phyloP scores from a whole-genome alignment of 78 protist species.

The Dictyostelium intermedium region DNA sequence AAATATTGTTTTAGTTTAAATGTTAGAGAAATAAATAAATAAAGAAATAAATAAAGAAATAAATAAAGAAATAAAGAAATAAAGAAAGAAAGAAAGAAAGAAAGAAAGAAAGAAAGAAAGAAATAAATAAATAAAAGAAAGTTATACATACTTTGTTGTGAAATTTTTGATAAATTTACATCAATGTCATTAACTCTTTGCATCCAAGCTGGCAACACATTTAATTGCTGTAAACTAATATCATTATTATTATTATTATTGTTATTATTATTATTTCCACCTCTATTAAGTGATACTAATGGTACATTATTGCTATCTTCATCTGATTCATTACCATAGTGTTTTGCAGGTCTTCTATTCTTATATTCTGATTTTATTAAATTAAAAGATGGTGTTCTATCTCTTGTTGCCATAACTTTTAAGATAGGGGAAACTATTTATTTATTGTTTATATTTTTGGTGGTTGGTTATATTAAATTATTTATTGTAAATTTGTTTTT shows the following conservation, averaged over 20 bases:
- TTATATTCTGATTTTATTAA: constrained; percentile 13
- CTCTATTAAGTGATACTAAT: not conserved
- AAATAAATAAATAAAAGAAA: not conserved
- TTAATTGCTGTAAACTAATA: not conserved
- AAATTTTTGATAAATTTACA: constrained; percentile 1
- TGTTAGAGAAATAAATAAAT: not conserved
- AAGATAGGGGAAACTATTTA: not conserved
- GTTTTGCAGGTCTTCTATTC: constrained; percentile 22
- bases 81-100: not conserved
- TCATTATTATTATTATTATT: not conserved
- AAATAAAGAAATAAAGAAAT: not conserved
- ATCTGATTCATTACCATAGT: not conserved
- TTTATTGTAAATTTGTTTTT: not conserved
- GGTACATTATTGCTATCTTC: not conserved
- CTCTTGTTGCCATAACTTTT: constrained; percentile 50
- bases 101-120: not conserved
- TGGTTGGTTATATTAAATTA: too few species aligned
- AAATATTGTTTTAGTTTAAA: not conserved
- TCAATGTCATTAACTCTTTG: constrained; percentile 20
- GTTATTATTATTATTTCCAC: not conserved
- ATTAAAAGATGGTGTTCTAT: constrained; percentile 35
- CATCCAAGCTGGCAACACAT: constrained; percentile 40
- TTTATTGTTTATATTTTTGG: too few species aligned
- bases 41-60: not conserved
- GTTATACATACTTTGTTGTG: not conserved